Evolutionary conservation across 2,329 filamentous ascomycete genomes (phyloP), one percentile per base, ranked within the genome.

Genomic region (Paradendryphiella salina): DNA sequence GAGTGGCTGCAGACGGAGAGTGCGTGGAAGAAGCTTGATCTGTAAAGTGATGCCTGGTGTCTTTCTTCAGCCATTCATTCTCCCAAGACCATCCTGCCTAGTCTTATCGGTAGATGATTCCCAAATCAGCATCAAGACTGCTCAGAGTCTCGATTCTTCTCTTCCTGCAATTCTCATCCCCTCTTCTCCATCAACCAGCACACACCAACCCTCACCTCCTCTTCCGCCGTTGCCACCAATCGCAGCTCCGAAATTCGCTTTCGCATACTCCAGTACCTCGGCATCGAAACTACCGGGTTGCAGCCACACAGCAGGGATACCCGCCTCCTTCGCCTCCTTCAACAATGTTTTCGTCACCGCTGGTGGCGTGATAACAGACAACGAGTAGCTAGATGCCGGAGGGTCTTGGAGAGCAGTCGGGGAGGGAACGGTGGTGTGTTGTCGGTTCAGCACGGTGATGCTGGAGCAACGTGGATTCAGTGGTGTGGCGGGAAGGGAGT

Each of bases 281-380:
- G 88, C 83, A 69, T 96, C 85, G 69, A 88, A 97, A 13, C 85
- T 92, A 1, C 93, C 94, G 0, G 94, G 94, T 76, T 97, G 94
- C 59, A 97, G 76, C 63, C 64, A 72, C 8, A 72, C 67, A 1
- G 20, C 89, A 82, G 14, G 83, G 81, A 36, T 96, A 77, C 3
- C 91, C 86, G 9, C 88, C 79, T 48, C 82, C 78, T 72, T 88
- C 0, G 93, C 94, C 72, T 96, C 88, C 56, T 85, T 79, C 33
- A 97, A 77, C 6, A 95, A 78, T 64, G 85, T 76, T 52, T 86
- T 80, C 1, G 94, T 96, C 23, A 89, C 85, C 2, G 80, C 74
- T 0, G 94, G 93, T 3, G 90, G 90, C 10, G 94, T 97, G 69
- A 97, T 90, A 65, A 97, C 83, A 28, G 88, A 93, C 10, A 97